These are phyloP conservation scores for Penicillium hordei DNA, from an alignment of 2,329 filamentous ascomycete genomes.

Conservation along the genomic window DNA sequence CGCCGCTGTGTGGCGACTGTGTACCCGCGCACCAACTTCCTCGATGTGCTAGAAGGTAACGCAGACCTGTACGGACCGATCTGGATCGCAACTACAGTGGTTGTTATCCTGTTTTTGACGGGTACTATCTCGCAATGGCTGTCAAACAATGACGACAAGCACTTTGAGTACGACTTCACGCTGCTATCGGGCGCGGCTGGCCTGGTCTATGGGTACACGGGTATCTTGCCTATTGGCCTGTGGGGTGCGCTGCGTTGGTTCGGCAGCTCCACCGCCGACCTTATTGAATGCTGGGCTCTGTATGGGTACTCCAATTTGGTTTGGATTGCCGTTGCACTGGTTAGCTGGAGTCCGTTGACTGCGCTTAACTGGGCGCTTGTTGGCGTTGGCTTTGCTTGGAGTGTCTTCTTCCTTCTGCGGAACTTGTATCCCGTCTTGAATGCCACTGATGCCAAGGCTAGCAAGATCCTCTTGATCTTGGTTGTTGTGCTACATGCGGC, in stretches of 20 bases:
- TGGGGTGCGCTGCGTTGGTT: constrained; percentile 94
- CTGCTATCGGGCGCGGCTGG: constrained; percentile 87
- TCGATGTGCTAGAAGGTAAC: constrained; percentile 95
- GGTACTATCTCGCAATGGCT: constrained; percentile 94
- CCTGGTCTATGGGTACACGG: constrained; percentile 92
- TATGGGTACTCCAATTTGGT: constrained; percentile 97
- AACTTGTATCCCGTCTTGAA: constrained; percentile 90
- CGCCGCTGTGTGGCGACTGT: constrained; percentile 84
- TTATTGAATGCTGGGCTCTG: constrained; percentile 91
- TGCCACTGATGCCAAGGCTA: constrained; percentile 88
- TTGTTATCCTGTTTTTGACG: constrained; percentile 91
- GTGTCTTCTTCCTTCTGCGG: constrained; percentile 77
- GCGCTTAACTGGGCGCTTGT: constrained; percentile 94
- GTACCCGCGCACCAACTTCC: constrained; percentile 88
- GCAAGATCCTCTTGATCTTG: constrained; percentile 79
- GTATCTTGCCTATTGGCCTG: constrained; percentile 77
- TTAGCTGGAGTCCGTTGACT: constrained; percentile 83
- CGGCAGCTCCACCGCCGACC: constrained; percentile 85
- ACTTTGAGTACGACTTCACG: constrained; percentile 89
- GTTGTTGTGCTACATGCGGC: constrained; percentile 84
- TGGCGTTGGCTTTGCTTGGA: constrained; percentile 77
- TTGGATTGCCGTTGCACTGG: constrained; percentile 91
- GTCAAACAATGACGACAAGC: constrained; percentile 62
- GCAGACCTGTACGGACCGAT: constrained; percentile 95
- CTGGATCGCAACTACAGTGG: constrained; percentile 97